Percentiles rank a stretch among this genome's conserved stretches.
Conservation (phyloP, 2,329 filamentous ascomycete species). For the Ilyonectria robusta region DNA sequence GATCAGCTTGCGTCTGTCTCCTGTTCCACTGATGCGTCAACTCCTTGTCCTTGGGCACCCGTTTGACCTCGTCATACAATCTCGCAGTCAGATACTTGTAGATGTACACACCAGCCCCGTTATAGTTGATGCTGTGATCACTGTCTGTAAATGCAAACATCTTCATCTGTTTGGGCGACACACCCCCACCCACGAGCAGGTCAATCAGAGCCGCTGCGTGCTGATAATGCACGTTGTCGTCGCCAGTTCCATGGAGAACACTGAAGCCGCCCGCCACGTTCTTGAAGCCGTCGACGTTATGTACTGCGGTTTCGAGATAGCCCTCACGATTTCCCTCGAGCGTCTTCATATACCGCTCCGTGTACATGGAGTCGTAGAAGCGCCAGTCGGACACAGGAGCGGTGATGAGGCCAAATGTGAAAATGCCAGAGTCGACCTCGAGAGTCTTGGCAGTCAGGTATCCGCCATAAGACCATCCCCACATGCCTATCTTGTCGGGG, state of each 20-base stretch:
- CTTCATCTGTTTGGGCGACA: conserved; percentile 73
- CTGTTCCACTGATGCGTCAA: conserved; percentile 55
- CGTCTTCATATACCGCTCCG: conserved; percentile 81
- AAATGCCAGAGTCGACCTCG: conserved; percentile 72
- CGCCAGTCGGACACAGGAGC: conserved; percentile 79
- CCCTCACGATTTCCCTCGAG: conserved; percentile 68
- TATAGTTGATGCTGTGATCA: conserved; percentile 73
- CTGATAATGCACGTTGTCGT: conserved; percentile 82
- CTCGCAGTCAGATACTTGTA: conserved; percentile 75
- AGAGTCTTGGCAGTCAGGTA: conserved; percentile 77
- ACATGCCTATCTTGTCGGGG: conserved; percentile 73
- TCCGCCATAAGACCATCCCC: conserved; percentile 79
- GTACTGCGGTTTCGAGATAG: conserved; percentile 74
- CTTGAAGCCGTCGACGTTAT: conserved; percentile 72
- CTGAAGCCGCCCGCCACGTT: conserved; percentile 72
- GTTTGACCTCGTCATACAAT: conserved; percentile 73
- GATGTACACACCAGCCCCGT: conserved; percentile 68
- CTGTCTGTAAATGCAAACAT: conserved; percentile 76
- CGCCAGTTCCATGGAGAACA: conserved; percentile 76
- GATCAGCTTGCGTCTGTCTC: background rate
- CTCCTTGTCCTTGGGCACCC: conserved; percentile 56
- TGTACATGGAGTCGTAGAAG: conserved; percentile 80
- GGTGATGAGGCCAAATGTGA: conserved; percentile 74
- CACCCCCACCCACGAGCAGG: conserved; percentile 70
- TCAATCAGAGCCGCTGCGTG: conserved; percentile 74